Base-by-base conservation (phyloP, 306 rosid genomes). In the Cicer pinnatifidum region DNA sequence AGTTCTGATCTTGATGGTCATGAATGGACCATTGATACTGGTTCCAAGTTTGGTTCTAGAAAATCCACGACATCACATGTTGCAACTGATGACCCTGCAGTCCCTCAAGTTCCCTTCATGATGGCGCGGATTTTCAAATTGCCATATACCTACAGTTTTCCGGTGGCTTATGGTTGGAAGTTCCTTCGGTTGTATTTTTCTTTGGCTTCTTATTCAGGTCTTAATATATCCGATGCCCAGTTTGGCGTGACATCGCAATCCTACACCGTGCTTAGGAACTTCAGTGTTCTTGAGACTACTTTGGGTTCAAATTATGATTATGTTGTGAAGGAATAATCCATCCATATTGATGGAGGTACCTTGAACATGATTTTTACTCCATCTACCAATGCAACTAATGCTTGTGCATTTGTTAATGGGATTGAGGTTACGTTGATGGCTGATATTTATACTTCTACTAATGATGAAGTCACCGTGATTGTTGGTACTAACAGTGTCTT, bases 341-440 rank as follows among this genome's bases (percentile, higher is more conserved):
- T 94, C 44, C 7, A 84, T 80, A 96, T 94, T 20, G 89, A 80
- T 7, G 91, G 81, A 44, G 87, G 77, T 9, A 76, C 81, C 16
- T 70, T 94, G 88, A 82, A 84, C 46, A 81, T 94, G 40, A 89
- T 90, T 52, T 91, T 94, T 50, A 59, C 37, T 44, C 99, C 99
- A 1, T 91, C 97, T 1, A 3, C 84, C 16, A 56, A 71, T 20
- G 75, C 84, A 61, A 76, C 93, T 0, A 90, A 90, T 57, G 84
- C 90, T 0, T 90, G 75, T 70, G 97, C 97, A 0, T 94, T 91
- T 80, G 89, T 91, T n/a, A 94, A 94, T 77, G 99, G 99, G 80
- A 88, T 91, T 56, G 99, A 91, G 86, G 73, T 94, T 74, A 86
- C 90, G 63, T 90, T 97, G 1, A 87, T 90, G 93, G 87, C 97